These are phyloP conservation scores for Tulasnella sp. DNA, from an alignment of 768 basidiomycete species.

Conservation along the genomic window DNA sequence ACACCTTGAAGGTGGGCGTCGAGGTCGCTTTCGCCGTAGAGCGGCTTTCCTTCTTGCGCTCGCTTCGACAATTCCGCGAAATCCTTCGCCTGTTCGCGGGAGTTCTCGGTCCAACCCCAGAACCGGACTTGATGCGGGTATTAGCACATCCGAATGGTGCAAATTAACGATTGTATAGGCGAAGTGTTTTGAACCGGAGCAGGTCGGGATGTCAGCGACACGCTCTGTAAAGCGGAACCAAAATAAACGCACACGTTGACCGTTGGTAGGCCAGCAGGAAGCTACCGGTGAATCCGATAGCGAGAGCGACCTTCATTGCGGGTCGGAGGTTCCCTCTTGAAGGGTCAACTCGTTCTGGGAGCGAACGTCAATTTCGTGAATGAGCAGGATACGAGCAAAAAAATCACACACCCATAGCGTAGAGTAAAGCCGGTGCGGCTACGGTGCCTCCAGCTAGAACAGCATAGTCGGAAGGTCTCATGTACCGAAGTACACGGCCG, in stretches of 20 bases:
- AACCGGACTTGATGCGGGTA: constrained; percentile 61
- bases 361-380: background rate
- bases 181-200: background rate
- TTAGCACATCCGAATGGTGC: background rate
- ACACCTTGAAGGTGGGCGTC: constrained; percentile 81
- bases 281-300: constrained; percentile 83
- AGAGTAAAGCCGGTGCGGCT: constrained; percentile 75
- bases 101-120: constrained; percentile 93
- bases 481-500: constrained; percentile 79
- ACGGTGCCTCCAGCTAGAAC: constrained; percentile 76
- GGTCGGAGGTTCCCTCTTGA: constrained; percentile 39
- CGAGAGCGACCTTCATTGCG: constrained; percentile 46
- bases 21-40: constrained; percentile 81
- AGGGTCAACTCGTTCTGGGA: constrained; percentile 9
- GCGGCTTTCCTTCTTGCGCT: constrained; percentile 70
- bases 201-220: background rate
- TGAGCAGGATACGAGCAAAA: background rate
- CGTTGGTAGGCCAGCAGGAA: constrained; percentile 92
- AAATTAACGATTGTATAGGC: background rate
- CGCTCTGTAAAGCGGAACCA: background rate
- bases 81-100: constrained; percentile 74
- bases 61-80: constrained; percentile 71
- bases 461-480: constrained; percentile 83
- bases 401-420: constrained; percentile 66
- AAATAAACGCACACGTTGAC: constrained; percentile 63